Percentiles rank a stretch among this genome's conserved stretches.
These are phyloP conservation scores for Pythium myriotylum DNA, from an alignment of 352 stramenopile species.

Conservation along the genomic window DNA sequence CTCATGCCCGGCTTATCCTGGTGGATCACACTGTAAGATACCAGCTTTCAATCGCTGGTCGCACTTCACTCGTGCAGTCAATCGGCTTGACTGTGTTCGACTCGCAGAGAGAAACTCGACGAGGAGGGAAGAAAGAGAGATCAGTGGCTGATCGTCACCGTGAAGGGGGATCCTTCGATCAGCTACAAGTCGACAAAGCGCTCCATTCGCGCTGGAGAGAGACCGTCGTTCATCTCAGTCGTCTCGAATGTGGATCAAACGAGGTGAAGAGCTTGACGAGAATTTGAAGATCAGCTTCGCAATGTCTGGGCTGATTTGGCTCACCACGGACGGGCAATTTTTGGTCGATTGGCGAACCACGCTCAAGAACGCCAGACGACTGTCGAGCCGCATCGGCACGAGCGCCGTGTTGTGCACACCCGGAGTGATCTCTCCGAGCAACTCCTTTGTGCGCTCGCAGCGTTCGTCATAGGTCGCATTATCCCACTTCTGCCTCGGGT, in stretches of 20 bases:
- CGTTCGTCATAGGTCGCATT: background rate
- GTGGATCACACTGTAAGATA: too few relatives aligned
- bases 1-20: too few relatives aligned
- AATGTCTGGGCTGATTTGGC: background rate
- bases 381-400: background rate
- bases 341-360: background rate
- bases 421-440: background rate
- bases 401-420: background rate
- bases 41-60: too few relatives aligned
- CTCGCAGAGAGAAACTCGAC: too few relatives aligned
- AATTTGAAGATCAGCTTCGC: background rate
- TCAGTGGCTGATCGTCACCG: too few relatives aligned
- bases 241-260: background rate
- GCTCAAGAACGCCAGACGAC: slow-evolving; percentile 1
- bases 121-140: too few relatives aligned
- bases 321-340: background rate
- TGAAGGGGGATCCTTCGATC: too few relatives aligned
- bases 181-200: too few relatives aligned
- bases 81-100: too few relatives aligned
- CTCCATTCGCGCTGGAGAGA: too few relatives aligned
- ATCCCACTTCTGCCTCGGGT: background rate
- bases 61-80: too few relatives aligned
- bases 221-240: too few relatives aligned
- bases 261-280: background rate
- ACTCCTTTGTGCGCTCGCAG: background rate